Percentiles rank a stretch among this genome's conserved stretches.
phyloP scores from a whole-genome alignment of 129 eudicot genomes.

The Smallanthus sonchifolius region DNA sequence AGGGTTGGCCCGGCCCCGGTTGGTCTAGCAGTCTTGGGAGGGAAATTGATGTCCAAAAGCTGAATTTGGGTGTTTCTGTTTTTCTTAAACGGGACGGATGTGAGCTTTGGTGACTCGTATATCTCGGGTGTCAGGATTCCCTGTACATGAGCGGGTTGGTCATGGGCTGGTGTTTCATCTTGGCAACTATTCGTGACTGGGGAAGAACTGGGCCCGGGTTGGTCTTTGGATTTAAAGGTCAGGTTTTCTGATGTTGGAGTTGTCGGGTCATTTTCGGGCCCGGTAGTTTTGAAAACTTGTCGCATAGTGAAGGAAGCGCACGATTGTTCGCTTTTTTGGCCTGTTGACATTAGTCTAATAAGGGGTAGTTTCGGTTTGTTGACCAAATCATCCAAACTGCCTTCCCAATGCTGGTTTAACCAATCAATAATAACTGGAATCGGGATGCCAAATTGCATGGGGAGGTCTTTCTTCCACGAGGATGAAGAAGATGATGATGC shows the following conservation, averaged over 20 bases:
- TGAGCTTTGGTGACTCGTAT: constrained; percentile 69
- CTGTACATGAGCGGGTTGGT: constrained; percentile 49
- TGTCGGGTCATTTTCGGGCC: constrained; percentile 47
- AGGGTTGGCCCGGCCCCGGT: constrained; percentile 26
- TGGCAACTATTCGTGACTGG: constrained; percentile 33
- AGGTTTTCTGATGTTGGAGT: constrained; percentile 53
- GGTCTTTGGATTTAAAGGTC: constrained; percentile 36
- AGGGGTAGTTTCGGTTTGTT: constrained; percentile 83
- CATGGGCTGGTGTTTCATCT: constrained; percentile 32
- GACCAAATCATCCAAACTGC: constrained; percentile 71
- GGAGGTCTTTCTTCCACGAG: constrained; percentile 74
- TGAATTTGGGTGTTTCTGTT: constrained; percentile 47
- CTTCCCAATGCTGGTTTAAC: constrained; percentile 98
- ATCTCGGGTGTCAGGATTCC: constrained; percentile 95
- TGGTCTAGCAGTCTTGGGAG: constrained; percentile 47
- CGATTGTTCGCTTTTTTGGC: constrained; percentile 84
- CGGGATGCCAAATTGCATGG: constrained; percentile 93
- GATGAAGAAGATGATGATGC: constrained; percentile 73
- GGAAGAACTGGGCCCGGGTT: constrained; percentile 42
- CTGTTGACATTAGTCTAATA: constrained; percentile 75
- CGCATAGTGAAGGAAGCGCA: constrained; percentile 90
- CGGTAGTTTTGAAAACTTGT: constrained; percentile 67
- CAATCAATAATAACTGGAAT: constrained; percentile 87
- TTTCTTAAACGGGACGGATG: constrained; percentile 47
- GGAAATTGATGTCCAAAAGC: constrained; percentile 78